A percentile compares a stretch with the other conserved stretches of the same genome.
Conservation (phyloP, 2,329 filamentous ascomycete genomes). For the Calonectria ilicicola region DNA sequence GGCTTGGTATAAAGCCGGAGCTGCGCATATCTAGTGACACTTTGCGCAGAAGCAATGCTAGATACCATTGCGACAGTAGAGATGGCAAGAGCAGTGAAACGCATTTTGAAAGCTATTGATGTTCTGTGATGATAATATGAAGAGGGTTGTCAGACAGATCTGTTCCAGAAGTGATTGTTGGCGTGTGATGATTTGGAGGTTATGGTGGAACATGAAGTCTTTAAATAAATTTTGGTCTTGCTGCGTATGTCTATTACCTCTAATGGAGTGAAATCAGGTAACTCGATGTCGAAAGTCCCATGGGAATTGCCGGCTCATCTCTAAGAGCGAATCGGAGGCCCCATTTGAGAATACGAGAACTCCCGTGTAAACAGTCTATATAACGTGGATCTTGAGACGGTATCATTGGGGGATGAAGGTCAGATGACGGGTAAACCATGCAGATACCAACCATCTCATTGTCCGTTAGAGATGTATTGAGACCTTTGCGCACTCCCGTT, state of each 20-base stretch:
- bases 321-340: neutral
- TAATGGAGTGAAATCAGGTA: no score
- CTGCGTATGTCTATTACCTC: no score
- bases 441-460: neutral
- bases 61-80: neutral
- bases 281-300: no score
- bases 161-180: neutral
- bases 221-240: neutral
- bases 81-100: neutral
- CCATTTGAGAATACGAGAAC: neutral
- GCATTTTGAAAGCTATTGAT: slow-evolving; percentile 8
- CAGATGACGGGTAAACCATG: neutral
- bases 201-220: neutral
- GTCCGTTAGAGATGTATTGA: neutral
- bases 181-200: neutral
- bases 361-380: neutral
- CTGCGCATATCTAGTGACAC: neutral
- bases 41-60: neutral
- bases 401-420: neutral
- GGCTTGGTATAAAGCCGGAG: slow-evolving; percentile 8
- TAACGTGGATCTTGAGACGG: neutral
- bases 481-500: no score
- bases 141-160: neutral
- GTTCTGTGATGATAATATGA: neutral
- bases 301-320: no score